Conservation (phyloP, 2,329 filamentous ascomycete species). For the Clonostachys rosea region DNA sequence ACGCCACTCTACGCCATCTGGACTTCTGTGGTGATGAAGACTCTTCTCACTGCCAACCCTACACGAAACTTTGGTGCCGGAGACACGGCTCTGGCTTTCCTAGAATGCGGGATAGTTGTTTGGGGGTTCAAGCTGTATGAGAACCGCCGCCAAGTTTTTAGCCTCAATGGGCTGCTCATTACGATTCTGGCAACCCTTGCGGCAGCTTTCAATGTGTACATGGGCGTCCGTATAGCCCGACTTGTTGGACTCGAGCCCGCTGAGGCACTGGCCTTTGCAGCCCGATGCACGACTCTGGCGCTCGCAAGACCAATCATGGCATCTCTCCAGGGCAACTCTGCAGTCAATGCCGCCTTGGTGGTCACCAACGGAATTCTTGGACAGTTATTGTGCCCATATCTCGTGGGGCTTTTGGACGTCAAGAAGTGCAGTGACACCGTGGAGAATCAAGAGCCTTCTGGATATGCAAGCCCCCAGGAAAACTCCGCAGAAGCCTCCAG, state of each 20-base stretch:
- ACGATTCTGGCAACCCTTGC: conserved; percentile 25
- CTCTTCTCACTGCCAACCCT: conserved; percentile 6
- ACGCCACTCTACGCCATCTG: conserved; percentile 26
- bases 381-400: conserved; percentile 30
- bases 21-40: conserved; percentile 11
- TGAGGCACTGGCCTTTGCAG: conserved; percentile 39
- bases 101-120: conserved; percentile 44
- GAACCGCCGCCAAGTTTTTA: conserved; percentile 39
- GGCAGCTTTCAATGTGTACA: conserved; percentile 34
- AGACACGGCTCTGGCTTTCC: conserved; percentile 40
- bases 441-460: not conserved
- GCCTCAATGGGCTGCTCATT: conserved; percentile 31
- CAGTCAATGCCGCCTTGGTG: conserved; percentile 43
- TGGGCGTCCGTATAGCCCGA: conserved; percentile 28
- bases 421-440: not conserved
- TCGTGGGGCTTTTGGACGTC: too few species aligned
- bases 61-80: conserved; percentile 36
- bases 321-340: conserved; percentile 36
- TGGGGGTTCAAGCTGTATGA: conserved; percentile 52
- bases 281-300: conserved; percentile 44
- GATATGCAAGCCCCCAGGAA: not conserved
- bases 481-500: not conserved
- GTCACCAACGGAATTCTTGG: conserved; percentile 45
- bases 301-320: conserved; percentile 41
- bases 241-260: conserved; percentile 25